Conservation (phyloP, 306 rosid species). For the Corylus americana region DNA sequence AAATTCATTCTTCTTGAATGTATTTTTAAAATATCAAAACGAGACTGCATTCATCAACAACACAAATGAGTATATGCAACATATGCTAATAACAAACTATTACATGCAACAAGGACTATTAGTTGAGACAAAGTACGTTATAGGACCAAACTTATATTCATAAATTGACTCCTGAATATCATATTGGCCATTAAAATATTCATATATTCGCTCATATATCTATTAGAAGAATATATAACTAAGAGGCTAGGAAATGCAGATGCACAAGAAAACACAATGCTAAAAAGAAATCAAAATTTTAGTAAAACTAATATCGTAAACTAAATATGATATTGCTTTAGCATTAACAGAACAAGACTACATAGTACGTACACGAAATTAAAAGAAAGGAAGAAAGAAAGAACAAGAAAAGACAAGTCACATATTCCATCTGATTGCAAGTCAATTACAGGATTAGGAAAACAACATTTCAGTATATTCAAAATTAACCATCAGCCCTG, state of each 20-base stretch:
- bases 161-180: background rate
- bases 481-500: background rate
- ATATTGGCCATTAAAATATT: background rate
- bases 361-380: background rate
- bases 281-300: background rate
- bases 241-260: background rate
- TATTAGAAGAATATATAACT: background rate
- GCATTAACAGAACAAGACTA: background rate
- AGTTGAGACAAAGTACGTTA: background rate
- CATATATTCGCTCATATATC: background rate
- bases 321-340: background rate
- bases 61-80: background rate
- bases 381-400: background rate
- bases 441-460: background rate
- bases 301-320: background rate
- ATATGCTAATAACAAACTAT: background rate
- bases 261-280: background rate
- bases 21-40: constrained; percentile 86
- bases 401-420: background rate
- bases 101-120: background rate
- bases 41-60: constrained; percentile 63
- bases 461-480: background rate
- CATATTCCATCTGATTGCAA: background rate
- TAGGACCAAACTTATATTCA: background rate
- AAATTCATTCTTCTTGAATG: constrained; percentile 99